phyloP scores from a whole-genome alignment of 345 rosid species.

The Carallia brachiata region DNA sequence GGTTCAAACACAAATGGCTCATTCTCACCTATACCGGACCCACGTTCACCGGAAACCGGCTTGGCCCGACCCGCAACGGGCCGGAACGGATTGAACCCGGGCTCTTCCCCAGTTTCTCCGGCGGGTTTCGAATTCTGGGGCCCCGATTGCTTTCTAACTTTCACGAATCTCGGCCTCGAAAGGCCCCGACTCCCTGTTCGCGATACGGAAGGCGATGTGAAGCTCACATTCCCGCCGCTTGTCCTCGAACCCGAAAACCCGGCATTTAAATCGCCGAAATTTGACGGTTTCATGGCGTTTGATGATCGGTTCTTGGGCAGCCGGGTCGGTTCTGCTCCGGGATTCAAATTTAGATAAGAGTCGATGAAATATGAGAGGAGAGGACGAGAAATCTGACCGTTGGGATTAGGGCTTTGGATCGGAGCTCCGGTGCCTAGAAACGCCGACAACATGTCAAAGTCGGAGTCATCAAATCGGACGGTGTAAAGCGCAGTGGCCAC shows the following conservation, averaged over 20 bases:
- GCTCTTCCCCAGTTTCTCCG: constrained; percentile 29
- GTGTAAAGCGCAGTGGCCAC: background rate
- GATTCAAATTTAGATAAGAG: background rate
- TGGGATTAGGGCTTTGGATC: constrained; percentile 11
- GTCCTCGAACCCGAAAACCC: constrained; percentile 40
- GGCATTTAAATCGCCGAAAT: constrained; percentile 45
- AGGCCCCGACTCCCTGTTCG: constrained; percentile 42
- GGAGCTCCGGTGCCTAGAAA: constrained; percentile 31
- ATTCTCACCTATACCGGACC: constrained; percentile 20
- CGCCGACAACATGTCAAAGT: constrained; percentile 42
- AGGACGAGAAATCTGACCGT: constrained; percentile 32
- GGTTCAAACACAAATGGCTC: constrained; percentile 37
- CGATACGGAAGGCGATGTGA: constrained; percentile 35
- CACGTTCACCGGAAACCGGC: constrained; percentile 11
- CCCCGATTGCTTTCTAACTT: constrained; percentile 53
- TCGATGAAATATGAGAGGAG: background rate
- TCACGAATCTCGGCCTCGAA: constrained; percentile 55
- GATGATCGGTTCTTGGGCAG: background rate
- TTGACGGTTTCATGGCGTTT: constrained; percentile 43
- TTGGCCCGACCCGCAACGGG: constrained; percentile 17
- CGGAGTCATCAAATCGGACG: constrained; percentile 40
- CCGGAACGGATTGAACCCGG: constrained; percentile 58
- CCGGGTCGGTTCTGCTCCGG: background rate
- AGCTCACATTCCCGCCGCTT: constrained; percentile 30
- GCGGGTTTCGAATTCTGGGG: constrained; percentile 34